Evolutionary conservation across 495 filamentous ascomycete genomes (phyloP).

Genomic region (Achaetomiella virescens): DNA sequence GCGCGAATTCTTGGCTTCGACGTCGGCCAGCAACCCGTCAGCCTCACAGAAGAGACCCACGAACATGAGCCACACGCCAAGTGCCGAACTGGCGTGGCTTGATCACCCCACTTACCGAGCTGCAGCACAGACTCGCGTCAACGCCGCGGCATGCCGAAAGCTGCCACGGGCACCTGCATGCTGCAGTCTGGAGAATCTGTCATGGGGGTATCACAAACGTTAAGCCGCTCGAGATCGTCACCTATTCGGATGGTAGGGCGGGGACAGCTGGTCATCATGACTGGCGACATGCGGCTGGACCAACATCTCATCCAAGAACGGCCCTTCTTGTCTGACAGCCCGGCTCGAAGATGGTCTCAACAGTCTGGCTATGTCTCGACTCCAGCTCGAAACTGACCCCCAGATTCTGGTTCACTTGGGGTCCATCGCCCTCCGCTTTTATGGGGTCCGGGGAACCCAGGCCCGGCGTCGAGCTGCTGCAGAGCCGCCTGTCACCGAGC

Average conservation of each 20-base stretch:
- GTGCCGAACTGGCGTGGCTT: not conserved
- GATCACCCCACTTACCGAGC: not conserved
- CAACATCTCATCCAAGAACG: no score
- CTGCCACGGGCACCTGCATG: not conserved
- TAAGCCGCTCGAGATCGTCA: no score
- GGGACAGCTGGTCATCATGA: no score
- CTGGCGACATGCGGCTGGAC: no score
- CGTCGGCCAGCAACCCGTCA: not conserved
- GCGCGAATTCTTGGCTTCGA: not conserved
- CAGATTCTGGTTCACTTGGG: not conserved
- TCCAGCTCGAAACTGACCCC: not conserved
- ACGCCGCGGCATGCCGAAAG: constrained; percentile 10
- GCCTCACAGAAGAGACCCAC: no score
- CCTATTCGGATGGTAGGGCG: no score
- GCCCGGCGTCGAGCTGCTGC: not conserved
- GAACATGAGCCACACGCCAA: not conserved
- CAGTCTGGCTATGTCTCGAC: no score
- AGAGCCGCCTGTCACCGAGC: constrained; percentile 11
- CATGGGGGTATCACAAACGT: not conserved
- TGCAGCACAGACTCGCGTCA: not conserved
- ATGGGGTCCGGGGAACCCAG: not conserved
- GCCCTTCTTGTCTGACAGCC: no score
- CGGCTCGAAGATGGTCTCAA: no score
- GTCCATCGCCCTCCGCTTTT: not conserved
- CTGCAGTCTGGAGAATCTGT: not conserved